Evolutionary conservation across 257 asterid species (phyloP).

Genomic region (Fraxinus americana): DNA sequence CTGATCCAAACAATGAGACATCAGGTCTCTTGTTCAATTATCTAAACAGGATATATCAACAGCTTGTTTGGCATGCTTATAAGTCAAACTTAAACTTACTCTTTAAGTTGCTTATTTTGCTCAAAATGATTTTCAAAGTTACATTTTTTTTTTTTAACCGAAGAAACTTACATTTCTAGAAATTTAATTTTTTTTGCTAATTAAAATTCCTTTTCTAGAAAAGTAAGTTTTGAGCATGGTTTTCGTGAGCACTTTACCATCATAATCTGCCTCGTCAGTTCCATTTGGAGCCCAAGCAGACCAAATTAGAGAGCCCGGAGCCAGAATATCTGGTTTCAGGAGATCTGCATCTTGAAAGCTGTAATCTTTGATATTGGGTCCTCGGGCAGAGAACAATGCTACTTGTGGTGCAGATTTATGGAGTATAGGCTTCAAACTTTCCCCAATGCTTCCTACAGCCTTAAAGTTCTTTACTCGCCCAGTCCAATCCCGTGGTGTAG

Average conservation of each 20-base stretch:
- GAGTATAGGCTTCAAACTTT: conserved; percentile 81
- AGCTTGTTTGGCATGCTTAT: background rate
- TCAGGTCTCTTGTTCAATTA: background rate
- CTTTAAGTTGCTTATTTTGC: background rate
- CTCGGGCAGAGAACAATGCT: conserved; percentile 94
- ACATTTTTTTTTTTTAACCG: too few species aligned
- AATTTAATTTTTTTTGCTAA: background rate
- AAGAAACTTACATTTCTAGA: background rate
- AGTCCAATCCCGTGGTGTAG: conserved; percentile 91
- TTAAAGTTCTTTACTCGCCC: conserved; percentile 92
- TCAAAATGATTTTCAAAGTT: background rate
- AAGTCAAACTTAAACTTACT: too few species aligned
- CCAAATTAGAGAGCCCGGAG: conserved; percentile 98
- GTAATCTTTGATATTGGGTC: conserved; percentile 93
- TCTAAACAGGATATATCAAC: background rate
- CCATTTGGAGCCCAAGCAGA: conserved; percentile 99
- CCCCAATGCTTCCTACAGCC: conserved; percentile 84
- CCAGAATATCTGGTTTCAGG: conserved; percentile 94
- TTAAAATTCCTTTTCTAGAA: background rate
- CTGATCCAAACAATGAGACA: conserved; percentile 38
- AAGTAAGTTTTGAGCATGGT: conserved; percentile 1
- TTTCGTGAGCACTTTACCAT: conserved; percentile 48
- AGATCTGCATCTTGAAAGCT: conserved; percentile 95
- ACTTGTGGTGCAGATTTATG: conserved; percentile 97
- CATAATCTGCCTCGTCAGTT: conserved; percentile 86